These are phyloP conservation scores for Alternaria arbusti DNA, from an alignment of 2,329 filamentous ascomycete genomes.

Conservation along the genomic window DNA sequence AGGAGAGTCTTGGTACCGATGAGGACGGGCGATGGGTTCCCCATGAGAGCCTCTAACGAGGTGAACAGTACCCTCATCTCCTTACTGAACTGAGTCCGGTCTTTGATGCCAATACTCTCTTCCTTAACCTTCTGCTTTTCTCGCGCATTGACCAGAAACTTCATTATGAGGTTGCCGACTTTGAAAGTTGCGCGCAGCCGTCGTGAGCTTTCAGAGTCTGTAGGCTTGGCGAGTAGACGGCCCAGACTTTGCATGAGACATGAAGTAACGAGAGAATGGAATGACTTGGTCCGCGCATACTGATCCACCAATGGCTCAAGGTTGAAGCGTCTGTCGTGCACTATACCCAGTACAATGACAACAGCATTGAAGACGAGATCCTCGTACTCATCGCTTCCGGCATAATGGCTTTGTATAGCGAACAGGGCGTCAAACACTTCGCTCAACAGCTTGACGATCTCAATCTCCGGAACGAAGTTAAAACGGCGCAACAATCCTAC, in stretches of 20 bases:
- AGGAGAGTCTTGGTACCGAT: constrained; percentile 94
- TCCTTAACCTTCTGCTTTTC: constrained; percentile 89
- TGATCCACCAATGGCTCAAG: constrained; percentile 88
- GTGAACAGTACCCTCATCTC: constrained; percentile 89
- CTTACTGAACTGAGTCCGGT: constrained; percentile 75
- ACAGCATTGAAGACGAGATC: constrained; percentile 90
- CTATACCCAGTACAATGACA: constrained; percentile 88
- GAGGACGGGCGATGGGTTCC: constrained; percentile 80
- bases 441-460: constrained; percentile 90
- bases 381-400: constrained; percentile 90
- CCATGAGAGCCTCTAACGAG: constrained; percentile 87
- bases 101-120: constrained; percentile 82
- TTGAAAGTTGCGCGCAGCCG: constrained; percentile 92
- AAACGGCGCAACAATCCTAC: constrained; percentile 78
- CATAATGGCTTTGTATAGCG: constrained; percentile 85
- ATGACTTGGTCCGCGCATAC: constrained; percentile 87
- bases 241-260: constrained; percentile 88
- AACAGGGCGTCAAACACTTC: constrained; percentile 93
- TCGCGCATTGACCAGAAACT: constrained; percentile 90
- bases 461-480: constrained; percentile 94
- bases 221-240: constrained; percentile 79
- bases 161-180: constrained; percentile 89
- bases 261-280: constrained; percentile 89
- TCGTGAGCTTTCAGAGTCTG: constrained; percentile 81
- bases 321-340: constrained; percentile 93